Base-by-base conservation (phyloP, 495 filamentous ascomycete genomes). In the Wilcoxina mikolae region DNA sequence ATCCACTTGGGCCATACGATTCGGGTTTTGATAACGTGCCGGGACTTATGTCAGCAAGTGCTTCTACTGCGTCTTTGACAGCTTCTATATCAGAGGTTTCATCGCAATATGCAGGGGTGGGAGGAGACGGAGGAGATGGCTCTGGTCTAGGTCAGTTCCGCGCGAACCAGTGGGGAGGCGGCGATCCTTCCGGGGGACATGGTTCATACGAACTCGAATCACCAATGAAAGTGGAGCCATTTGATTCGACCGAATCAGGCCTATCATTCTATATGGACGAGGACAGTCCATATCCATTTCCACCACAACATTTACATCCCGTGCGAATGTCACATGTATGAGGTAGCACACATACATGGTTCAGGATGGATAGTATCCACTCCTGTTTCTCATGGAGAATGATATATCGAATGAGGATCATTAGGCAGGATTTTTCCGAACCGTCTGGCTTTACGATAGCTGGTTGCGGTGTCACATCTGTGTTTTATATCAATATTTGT, bases 41-140 rank as follows among this genome's bases (percentile, higher is more conserved):
- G 17, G 63, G 56, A 12, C 57, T 65, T 27, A 54, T 58, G 54
- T 65, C 59, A 26, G 54, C 62, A 20, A 66, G 59, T 54, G 56
- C 59, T 22, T 65, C 63, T 10, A 65, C 63, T 33, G 54, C 63
- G 39, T 65, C 63, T 29, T 55, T 66, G 18, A 57, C 63, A 23
- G 59, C 63, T 24, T 65, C 63, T 3, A 52, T 66, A 51, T 61
- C 63, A 9, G 63, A 65, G 45, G 48, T 39, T 18, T 24, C 50
- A 47, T 59, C 63, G 0, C 62, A 60, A 28, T 66, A 62, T 33
- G 62, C 56, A 29, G 61, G 53, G 27, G 20, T 17, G 31, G 28
- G 54, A 25, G 54, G 29, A 12, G 35, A 39, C 12, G 46, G 24
- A 28, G 46, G 23, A 15, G 25, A 29, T 15, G 11, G 11, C n/a